A percentile compares a stretch with the other conserved stretches of the same genome.
Conservation (phyloP, 768 basidiomycete species). For the Dentipellis fragilis region DNA sequence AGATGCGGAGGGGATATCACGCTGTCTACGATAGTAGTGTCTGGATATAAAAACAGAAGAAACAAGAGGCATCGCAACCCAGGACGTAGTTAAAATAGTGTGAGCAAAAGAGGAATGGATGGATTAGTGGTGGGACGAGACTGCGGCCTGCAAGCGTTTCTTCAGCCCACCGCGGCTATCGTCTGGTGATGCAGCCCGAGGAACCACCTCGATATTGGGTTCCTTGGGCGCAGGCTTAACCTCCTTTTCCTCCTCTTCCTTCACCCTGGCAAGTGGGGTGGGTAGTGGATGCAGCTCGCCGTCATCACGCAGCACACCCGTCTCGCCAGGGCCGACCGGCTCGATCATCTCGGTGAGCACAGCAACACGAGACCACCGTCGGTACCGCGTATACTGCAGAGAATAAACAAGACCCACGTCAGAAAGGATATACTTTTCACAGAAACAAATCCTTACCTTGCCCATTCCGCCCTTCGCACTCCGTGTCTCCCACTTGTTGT, state of each 20-base stretch:
- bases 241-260: background rate
- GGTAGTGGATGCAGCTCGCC: constrained; percentile 4
- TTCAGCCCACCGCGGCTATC: background rate
- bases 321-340: constrained; percentile 27
- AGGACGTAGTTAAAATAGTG: too few species aligned
- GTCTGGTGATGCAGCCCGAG: background rate
- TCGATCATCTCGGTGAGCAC: constrained; percentile 66
- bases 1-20: too few species aligned
- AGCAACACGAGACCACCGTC: constrained; percentile 83
- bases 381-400: constrained; percentile 70
- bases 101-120: too few species aligned
- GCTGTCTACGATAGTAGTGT: too few species aligned
- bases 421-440: background rate
- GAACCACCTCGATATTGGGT: background rate
- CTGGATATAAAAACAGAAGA: too few species aligned
- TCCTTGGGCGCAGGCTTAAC: background rate
- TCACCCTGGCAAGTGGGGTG: background rate
- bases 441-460: constrained; percentile 38
- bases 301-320: constrained; percentile 16
- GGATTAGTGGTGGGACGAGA: background rate
- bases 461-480: constrained; percentile 76
- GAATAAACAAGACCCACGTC: background rate
- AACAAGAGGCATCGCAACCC: too few species aligned
- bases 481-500: constrained; percentile 88
- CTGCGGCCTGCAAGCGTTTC: background rate